Base-by-base conservation (phyloP, 768 basidiomycete species). In the Agaricus blazei region DNA sequence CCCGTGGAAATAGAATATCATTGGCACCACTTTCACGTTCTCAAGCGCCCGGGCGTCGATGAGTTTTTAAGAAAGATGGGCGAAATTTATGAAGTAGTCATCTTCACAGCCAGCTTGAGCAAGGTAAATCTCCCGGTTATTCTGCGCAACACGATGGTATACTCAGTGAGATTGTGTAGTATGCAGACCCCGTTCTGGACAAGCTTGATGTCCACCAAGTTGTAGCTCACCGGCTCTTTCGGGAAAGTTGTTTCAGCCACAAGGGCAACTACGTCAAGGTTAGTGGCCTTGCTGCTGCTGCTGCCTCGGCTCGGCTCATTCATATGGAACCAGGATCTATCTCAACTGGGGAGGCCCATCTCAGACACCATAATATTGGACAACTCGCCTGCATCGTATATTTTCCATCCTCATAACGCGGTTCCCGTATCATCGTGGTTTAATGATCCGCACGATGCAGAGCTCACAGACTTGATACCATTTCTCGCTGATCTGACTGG, bases 221-320 rank as follows among this genome's bases (percentile, higher is more conserved):
- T 23, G 95, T 99, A 43, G 78, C 90, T 28, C 96, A 99, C 69
- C 80, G 97, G 54, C 72, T 99, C 56, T 99, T 98, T 82, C 77
- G 97, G 54, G 97, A 99, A 73, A 96, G 92, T 65, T 99, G 97
- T 72, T 98, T 95, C 70, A 98, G 96, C 67, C 97, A 98, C 72
- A 92, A 92, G 72, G 97, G 97, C 51, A 98, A 96, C 72, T 99
- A 98, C 70, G 95, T 99, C 72, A 99, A 99, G 85, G 95, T 93
- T 59, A 40, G 54, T 58, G 19, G 40, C 5, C 19, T 29, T 26
- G 24, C 29, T 27, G 12, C 51, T 38, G n/a, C 24, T 23, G 40
- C 45, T 15, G 11, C 14, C 4, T n/a, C 31, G 7, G 40, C 48
- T 47, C 45, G 24, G 4, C 7, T 54, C 46, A 56, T 31, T 48